Evolutionary conservation across 768 basidiomycete species (phyloP).

Genomic region (Pleurotus citrinopileatus): DNA sequence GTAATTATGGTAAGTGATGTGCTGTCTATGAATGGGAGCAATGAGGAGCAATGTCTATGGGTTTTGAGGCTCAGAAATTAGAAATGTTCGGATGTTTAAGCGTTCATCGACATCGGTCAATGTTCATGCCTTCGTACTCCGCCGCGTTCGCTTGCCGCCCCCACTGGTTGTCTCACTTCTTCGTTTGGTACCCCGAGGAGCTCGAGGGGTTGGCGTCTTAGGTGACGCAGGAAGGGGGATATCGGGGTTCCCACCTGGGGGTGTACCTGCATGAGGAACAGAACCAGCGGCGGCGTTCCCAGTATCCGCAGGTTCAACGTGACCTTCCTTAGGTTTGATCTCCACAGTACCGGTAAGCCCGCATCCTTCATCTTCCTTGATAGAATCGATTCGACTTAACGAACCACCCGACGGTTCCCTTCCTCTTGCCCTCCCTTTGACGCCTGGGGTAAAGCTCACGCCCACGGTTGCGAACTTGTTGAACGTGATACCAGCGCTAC

Average conservation of each 20-base stretch:
- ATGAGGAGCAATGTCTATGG: neutral
- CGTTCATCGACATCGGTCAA: too few species aligned
- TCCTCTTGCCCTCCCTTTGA: neutral
- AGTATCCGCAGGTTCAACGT: neutral
- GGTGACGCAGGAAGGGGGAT: neutral
- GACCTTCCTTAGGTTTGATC: neutral
- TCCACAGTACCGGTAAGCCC: too few species aligned
- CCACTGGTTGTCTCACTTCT: neutral
- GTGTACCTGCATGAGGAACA: neutral
- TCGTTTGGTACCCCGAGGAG: neutral
- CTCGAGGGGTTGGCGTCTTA: neutral
- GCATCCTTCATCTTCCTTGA: neutral
- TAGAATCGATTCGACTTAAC: neutral
- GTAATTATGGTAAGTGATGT: too few species aligned
- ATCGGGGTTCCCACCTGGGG: neutral
- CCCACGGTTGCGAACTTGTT: slow-evolving; percentile 9
- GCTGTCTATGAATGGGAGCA: too few species aligned
- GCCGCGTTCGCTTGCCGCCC: neutral
- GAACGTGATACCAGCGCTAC: neutral
- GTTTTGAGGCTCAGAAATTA: neutral
- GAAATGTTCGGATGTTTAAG: neutral
- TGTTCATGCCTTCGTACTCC: neutral
- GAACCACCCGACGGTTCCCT: neutral
- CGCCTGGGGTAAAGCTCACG: neutral
- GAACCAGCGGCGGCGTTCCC: neutral